phyloP scores from a whole-genome alignment of 2,329 filamentous ascomycete genomes.

The Plenodomus lindquistii region DNA sequence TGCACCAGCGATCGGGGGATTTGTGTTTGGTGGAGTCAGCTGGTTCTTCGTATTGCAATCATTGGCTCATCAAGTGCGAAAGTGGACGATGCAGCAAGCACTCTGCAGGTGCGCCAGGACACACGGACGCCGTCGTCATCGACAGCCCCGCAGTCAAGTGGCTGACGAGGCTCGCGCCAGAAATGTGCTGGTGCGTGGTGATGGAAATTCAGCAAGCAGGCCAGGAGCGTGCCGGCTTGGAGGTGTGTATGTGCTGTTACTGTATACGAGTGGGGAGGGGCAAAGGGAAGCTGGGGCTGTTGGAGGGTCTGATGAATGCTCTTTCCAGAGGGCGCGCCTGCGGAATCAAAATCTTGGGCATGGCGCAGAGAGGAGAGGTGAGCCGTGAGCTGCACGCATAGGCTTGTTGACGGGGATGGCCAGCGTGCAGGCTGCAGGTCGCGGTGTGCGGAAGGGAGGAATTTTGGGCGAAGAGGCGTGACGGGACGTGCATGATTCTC shows the following conservation, averaged over 20 bases:
- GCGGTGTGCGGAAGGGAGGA: slow-evolving; percentile 12
- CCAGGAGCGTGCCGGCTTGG: background rate
- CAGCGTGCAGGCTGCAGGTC: no score
- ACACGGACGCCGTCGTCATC: background rate
- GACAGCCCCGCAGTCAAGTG: background rate
- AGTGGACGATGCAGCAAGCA: background rate
- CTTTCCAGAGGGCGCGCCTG: slow-evolving; percentile 4
- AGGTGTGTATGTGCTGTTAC: slow-evolving; percentile 1
- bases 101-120: background rate
- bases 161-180: background rate
- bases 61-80: background rate
- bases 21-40: background rate
- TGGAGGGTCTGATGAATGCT: slow-evolving; percentile 1
- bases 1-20: background rate
- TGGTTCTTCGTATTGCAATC: background rate
- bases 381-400: background rate
- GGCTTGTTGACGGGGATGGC: slow-evolving; percentile 7
- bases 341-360: slow-evolving; percentile 7
- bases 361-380: background rate
- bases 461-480: slow-evolving; percentile 19
- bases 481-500: slow-evolving; percentile 29
- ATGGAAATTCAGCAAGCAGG: background rate
- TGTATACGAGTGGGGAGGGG: no score
- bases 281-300: background rate
- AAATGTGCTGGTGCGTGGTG: background rate